Conservation (phyloP, 139 green algal species). For the Bryopsis sp. region DNA sequence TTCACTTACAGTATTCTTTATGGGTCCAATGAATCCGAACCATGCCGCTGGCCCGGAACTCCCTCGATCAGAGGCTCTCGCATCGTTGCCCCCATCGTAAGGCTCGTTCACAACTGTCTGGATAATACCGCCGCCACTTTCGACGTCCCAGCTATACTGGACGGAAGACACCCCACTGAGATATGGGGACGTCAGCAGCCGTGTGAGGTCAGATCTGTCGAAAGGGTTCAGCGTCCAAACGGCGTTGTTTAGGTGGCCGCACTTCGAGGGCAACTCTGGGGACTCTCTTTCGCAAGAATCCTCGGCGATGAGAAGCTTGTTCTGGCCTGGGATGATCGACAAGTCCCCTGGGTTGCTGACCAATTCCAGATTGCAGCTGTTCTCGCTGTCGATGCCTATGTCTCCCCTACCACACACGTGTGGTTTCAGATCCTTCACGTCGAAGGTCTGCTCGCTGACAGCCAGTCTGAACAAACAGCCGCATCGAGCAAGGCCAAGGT, state of each 20-base stretch:
- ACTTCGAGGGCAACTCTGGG: background rate
- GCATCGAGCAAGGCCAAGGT: background rate
- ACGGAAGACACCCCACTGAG: background rate
- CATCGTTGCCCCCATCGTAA: background rate
- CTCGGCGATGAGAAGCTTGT: conserved; percentile 12
- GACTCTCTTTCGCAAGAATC: background rate
- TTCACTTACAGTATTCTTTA: conserved; percentile 5
- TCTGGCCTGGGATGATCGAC: conserved; percentile 9
- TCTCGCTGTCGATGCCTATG: background rate
- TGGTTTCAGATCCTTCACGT: background rate
- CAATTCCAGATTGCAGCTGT: conserved; percentile 12
- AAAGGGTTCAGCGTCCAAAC: background rate
- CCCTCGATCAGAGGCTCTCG: background rate
- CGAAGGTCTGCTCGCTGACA: conserved; percentile 1
- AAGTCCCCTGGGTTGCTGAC: background rate
- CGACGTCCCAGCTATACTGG: background rate
- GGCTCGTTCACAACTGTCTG: conserved; percentile 8
- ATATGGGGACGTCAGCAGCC: conserved; percentile 4
- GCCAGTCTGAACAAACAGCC: conserved; percentile 10
- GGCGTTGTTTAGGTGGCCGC: conserved; percentile 14
- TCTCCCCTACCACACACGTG: background rate
- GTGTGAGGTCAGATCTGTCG: background rate
- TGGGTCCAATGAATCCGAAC: conserved; percentile 15
- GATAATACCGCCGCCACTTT: background rate
- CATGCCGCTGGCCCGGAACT: conserved; percentile 4